These are phyloP conservation scores for Neocucurbitaria cava DNA, from an alignment of 2,329 filamentous ascomycete genomes.

Conservation along the genomic window DNA sequence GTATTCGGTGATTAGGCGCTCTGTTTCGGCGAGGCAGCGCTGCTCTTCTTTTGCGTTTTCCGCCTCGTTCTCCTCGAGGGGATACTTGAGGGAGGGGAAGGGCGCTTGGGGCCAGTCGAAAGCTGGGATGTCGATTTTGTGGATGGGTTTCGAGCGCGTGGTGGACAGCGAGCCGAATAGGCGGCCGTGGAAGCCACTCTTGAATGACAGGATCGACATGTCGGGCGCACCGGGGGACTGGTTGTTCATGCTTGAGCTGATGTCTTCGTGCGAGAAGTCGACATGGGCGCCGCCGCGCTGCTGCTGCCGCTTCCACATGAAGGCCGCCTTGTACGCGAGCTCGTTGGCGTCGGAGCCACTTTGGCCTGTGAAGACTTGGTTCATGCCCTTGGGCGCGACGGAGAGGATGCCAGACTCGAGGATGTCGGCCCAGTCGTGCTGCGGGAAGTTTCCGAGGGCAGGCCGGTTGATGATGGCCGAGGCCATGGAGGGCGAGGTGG, in stretches of 20 bases:
- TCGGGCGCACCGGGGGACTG: constrained; percentile 77
- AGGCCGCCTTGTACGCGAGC: constrained; percentile 92
- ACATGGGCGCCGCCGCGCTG: constrained; percentile 79
- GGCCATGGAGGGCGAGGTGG: constrained; percentile 78
- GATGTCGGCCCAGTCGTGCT: constrained; percentile 80
- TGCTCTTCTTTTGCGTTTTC: constrained; percentile 86
- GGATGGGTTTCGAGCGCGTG: constrained; percentile 90
- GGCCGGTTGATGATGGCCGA: constrained; percentile 85
- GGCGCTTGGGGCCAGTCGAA: constrained; percentile 94
- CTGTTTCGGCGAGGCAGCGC: constrained; percentile 81
- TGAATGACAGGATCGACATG: constrained; percentile 88
- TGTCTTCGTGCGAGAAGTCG: constrained; percentile 81
- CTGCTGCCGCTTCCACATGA: constrained; percentile 86
- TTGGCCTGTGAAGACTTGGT: constrained; percentile 91
- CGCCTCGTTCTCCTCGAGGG: constrained; percentile 76
- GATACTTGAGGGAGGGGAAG: constrained; percentile 87
- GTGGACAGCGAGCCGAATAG: constrained; percentile 88
- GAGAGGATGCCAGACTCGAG: constrained; percentile 81
- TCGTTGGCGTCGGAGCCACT: constrained; percentile 93
- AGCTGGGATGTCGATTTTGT: constrained; percentile 93
- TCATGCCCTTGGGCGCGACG: constrained; percentile 80
- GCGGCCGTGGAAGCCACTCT: constrained; percentile 86
- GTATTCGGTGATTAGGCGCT: constrained; percentile 79
- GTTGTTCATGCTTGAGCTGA: constrained; percentile 80
- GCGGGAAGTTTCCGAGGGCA: constrained; percentile 89